These are phyloP conservation scores for Verticillium nonalfalfae DNA, from an alignment of 2,329 filamentous ascomycete genomes.

Conservation along the genomic window DNA sequence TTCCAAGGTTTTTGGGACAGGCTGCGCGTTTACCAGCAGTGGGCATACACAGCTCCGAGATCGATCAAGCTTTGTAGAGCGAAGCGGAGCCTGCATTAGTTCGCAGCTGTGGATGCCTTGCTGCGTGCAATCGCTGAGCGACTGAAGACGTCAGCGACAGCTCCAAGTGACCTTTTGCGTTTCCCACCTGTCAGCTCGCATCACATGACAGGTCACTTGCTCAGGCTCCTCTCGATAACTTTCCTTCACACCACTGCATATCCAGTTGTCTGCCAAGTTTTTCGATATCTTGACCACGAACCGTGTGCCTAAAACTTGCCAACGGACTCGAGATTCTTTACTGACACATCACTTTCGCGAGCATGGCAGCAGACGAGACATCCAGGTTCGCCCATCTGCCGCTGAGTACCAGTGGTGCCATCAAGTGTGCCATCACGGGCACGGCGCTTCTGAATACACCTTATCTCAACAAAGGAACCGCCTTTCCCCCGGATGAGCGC, in stretches of 20 bases:
- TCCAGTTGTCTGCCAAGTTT: neutral
- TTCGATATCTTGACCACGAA: too few relatives aligned
- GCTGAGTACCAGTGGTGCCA: conserved; percentile 26
- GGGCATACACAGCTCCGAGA: neutral
- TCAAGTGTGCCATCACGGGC: conserved; percentile 28
- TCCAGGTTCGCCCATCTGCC: conserved; percentile 23
- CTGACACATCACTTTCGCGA: neutral
- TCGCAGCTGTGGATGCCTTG: neutral
- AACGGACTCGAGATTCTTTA: neutral
- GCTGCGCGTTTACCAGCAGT: neutral
- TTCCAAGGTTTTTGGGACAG: neutral
- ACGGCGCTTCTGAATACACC: conserved; percentile 26
- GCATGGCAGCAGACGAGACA: neutral
- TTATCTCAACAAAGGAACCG: conserved; percentile 73
- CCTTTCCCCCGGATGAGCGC: conserved; percentile 65
- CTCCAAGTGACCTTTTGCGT: neutral
- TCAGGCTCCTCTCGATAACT: neutral
- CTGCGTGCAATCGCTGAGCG: neutral
- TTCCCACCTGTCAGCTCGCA: neutral
- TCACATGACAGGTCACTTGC: neutral
- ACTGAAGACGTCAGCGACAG: neutral
- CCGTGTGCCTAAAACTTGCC: neutral
- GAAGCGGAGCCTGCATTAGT: neutral
- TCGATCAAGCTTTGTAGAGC: neutral
- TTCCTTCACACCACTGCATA: neutral